Conservation (phyloP, 352 stramenopile genomes). For the Phytophthora pinifolia region DNA sequence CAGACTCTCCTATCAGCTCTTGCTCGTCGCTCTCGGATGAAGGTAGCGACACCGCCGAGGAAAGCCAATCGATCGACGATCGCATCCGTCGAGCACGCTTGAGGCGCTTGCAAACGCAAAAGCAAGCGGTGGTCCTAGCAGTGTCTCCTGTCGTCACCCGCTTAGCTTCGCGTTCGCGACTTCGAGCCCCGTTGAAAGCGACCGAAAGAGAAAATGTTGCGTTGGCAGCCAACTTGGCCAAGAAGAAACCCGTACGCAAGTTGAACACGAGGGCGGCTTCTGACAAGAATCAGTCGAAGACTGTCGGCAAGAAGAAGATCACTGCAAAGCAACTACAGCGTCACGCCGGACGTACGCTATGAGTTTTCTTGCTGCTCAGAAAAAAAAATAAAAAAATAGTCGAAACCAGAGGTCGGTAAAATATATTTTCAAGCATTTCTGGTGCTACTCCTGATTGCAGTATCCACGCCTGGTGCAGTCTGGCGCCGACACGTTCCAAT, state of each 20-base stretch:
- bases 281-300: conserved; percentile 2
- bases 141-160: conserved; percentile 20
- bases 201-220: conserved; percentile 18
- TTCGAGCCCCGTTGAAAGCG: background rate
- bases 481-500: no score
- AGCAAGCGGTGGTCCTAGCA: conserved; percentile 16
- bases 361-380: background rate
- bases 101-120: conserved; percentile 19
- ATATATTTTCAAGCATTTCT: no score
- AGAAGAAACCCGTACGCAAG: conserved; percentile 18
- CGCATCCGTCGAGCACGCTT: conserved; percentile 22
- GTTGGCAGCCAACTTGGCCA: conserved; percentile 9
- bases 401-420: no score
- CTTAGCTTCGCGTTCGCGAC: conserved; percentile 1
- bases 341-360: conserved; percentile 7
- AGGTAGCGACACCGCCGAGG: conserved; percentile 16
- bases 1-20: conserved; percentile 29
- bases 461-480: no score
- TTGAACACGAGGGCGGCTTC: background rate
- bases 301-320: conserved; percentile 14
- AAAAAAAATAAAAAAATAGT: no score
- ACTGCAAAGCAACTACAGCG: background rate
- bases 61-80: conserved; percentile 14
- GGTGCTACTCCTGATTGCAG: no score
- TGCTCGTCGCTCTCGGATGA: conserved; percentile 37